Evolutionary conservation across 306 rosid genomes (phyloP).

Genomic region (Arachis stenosperma): DNA sequence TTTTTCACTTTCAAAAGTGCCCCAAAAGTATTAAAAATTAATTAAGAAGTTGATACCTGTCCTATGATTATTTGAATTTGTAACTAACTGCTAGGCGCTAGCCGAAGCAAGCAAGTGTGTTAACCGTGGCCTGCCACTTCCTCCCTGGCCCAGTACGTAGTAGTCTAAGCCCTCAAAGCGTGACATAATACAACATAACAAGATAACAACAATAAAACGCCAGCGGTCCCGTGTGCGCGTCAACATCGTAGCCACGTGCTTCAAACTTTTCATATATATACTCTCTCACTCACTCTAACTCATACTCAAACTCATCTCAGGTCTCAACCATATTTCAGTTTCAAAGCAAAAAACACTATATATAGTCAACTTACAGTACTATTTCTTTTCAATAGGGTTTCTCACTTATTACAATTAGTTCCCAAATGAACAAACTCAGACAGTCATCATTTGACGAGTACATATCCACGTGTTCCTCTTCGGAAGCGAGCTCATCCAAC

Average conservation of each 20-base stretch:
- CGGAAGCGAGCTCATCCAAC: conserved; percentile 29
- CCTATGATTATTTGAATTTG: background rate
- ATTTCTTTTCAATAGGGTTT: no score
- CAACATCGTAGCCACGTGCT: conserved; percentile 48
- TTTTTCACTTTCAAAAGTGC: no score
- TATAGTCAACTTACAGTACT: background rate
- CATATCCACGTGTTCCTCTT: background rate
- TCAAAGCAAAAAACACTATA: background rate
- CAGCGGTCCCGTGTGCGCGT: conserved; percentile 47
- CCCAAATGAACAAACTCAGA: conserved; percentile 30
- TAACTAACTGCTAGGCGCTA: background rate
- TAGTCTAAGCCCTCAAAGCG: no score
- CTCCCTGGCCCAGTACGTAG: background rate
- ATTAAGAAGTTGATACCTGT: background rate
- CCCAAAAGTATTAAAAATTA: no score
- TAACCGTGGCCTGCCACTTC: conserved; percentile 31
- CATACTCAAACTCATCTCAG: background rate
- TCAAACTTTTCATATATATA: background rate
- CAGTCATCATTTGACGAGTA: background rate
- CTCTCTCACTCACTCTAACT: background rate
- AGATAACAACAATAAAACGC: background rate
- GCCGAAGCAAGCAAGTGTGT: conserved; percentile 20
- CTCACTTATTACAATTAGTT: background rate
- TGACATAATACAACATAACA: background rate
- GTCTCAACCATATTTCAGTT: background rate